These are phyloP conservation scores for Diversispora epigaea DNA, from an alignment of 192 early-diverging fungal species.

Conservation along the genomic window DNA sequence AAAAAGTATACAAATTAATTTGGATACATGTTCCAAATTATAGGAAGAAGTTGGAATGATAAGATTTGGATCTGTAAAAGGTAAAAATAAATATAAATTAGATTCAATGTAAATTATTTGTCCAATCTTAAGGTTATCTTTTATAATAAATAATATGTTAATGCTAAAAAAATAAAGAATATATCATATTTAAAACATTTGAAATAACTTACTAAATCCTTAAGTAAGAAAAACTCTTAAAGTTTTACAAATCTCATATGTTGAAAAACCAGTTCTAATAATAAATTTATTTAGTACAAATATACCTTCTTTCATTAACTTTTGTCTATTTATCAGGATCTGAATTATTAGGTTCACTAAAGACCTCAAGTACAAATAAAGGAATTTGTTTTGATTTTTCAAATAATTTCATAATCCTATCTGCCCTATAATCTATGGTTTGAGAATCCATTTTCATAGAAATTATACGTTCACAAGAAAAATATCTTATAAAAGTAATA, in stretches of 20 bases:
- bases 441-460: constrained; percentile 17
- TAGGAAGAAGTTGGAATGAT: not conserved
- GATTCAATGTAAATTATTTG: constrained; percentile 6
- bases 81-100: not conserved
- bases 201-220: constrained; percentile 13
- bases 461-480: not conserved
- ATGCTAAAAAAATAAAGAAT: not conserved
- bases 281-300: constrained; percentile 5
- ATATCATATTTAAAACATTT: not conserved
- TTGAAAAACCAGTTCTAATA: not conserved
- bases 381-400: constrained; percentile 22
- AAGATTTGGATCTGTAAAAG: not conserved
- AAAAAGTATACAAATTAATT: constrained; percentile 1
- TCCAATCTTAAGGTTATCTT: not conserved
- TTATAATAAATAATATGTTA: constrained; percentile 12
- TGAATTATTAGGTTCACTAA: not conserved
- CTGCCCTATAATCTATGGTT: constrained; percentile 13
- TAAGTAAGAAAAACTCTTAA: constrained; percentile 14
- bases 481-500: not conserved
- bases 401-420: constrained; percentile 12
- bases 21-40: not conserved
- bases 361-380: not conserved
- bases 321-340: not conserved
- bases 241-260: not conserved
- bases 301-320: constrained; percentile 10